Percentiles rank a stretch among this genome's conserved stretches.
Evolutionary conservation across 2,329 filamentous ascomycete genomes (phyloP).

Genomic region (Pseudofabraea citricarpa): DNA sequence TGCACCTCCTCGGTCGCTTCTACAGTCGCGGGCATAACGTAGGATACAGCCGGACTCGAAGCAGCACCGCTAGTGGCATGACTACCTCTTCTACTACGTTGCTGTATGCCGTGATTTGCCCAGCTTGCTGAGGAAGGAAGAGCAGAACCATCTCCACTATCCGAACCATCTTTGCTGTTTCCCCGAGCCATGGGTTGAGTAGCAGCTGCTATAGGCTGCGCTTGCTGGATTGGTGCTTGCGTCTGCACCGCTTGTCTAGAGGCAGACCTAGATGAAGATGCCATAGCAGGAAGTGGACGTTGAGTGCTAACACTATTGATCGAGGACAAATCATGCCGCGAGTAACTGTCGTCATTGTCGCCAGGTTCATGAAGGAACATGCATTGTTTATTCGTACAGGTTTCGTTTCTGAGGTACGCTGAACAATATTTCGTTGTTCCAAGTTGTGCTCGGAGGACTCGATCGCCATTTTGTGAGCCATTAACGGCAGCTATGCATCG

Average conservation of each 20-base stretch:
- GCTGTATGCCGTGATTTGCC: conserved; percentile 67
- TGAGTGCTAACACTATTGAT: conserved; percentile 86
- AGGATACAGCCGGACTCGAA: conserved; percentile 74
- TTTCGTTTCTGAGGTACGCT: conserved; percentile 89
- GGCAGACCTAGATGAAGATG: conserved; percentile 46
- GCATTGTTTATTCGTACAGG: conserved; percentile 91
- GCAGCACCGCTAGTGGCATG: conserved; percentile 76
- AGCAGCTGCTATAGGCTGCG: conserved; percentile 28
- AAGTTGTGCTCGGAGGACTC: conserved; percentile 70
- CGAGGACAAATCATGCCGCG: conserved; percentile 86
- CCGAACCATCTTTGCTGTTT: conserved; percentile 71
- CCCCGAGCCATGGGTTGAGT: conserved; percentile 69
- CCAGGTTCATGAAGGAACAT: conserved; percentile 98
- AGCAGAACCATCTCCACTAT: conserved; percentile 78
- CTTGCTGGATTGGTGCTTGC: conserved; percentile 27
- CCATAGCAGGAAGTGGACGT: conserved; percentile 52
- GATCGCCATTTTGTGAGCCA: conserved; percentile 84
- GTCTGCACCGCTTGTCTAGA: conserved; percentile 46
- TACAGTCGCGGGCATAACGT: conserved; percentile 47
- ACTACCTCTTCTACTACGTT: conserved; percentile 66
- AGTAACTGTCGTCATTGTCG: conserved; percentile 97
- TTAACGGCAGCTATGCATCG: conserved; percentile 90
- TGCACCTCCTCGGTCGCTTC: conserved; percentile 42
- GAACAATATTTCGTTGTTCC: conserved; percentile 99
- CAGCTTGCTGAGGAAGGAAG: conserved; percentile 90